These are phyloP conservation scores for Erigeron philadelphicus DNA, from an alignment of 140 eudicot species.

Conservation along the genomic window DNA sequence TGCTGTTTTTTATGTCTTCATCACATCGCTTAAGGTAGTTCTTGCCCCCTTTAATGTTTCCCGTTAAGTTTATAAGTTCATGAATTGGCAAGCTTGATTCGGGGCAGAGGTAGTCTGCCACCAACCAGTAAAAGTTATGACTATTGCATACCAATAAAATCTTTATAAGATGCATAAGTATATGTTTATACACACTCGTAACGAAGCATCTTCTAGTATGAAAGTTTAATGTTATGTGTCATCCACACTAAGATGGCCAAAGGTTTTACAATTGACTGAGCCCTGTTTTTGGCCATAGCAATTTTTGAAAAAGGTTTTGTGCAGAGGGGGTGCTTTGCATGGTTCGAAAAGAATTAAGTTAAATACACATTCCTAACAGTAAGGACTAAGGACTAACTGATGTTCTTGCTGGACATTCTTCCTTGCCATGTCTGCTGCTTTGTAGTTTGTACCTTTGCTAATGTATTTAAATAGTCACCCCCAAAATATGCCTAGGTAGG, in stretches of 20 bases:
- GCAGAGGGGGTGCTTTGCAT: not conserved
- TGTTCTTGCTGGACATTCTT: not conserved
- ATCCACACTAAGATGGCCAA: not conserved
- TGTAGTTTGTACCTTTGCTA: too few relatives aligned
- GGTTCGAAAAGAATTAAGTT: not conserved
- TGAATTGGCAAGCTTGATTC: not conserved
- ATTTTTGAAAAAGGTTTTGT: not conserved
- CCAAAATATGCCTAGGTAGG: too few relatives aligned
- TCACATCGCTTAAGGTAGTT: constrained; percentile 11
- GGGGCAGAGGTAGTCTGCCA: constrained; percentile 1
- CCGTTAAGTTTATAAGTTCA: not conserved
- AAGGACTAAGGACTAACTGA: not conserved
- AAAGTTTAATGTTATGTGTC: not conserved
- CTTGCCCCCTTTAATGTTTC: not conserved
- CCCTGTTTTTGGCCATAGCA: not conserved
- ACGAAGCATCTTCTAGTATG: not conserved
- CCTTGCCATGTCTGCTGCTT: too few relatives aligned
- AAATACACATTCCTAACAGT: not conserved
- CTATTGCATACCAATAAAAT: not conserved
- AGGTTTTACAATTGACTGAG: not conserved
- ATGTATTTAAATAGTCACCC: too few relatives aligned
- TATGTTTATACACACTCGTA: not conserved
- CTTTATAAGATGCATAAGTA: constrained; percentile 2
- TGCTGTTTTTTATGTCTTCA: not conserved
- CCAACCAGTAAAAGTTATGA: not conserved